Base-by-base conservation (phyloP, 495 filamentous ascomycete species). In the Alectoria sarmentosa region DNA sequence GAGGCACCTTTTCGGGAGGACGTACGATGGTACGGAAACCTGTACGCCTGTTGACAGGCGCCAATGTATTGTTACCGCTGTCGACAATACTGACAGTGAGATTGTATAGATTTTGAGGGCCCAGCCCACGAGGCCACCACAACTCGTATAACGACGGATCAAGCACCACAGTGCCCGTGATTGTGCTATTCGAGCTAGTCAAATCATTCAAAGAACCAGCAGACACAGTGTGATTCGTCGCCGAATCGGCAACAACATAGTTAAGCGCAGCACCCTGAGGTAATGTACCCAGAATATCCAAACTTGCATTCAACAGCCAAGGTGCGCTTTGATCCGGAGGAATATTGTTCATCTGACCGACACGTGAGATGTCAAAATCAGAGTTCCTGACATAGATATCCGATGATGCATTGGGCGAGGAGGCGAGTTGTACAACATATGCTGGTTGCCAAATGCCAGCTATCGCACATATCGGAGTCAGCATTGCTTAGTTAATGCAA, bases 301-400 rank as follows among this genome's bases (percentile, higher is more conserved):
- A 71, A 65, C 87, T 89, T 0, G 85, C 86, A 70, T 89, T 89
- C 11, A 89, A 75, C 23, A 89, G 78, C 87, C 87, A 90, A 5
- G 84, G 81, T 49, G 82, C 75, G 54, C 65, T 77, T 69, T 88
- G 85, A 65, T 86, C 82, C 0, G 86, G 84, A 17, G 79, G 78
- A 7, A 88, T 66, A 56, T 84, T 79, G 60, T 84, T 84, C 64
- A 87, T 74, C 66, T 88, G 85, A 0, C 83, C 85, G 41, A 80
- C 72, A 21, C 84, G 81, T 63, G 83, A 85, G 21, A 88, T 80
- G 61, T 88, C 86, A 17, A 88, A 65, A 41, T 84, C 71, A 6
- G 83, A 80, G 69, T 88, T 89, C 19, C 82, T 72, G 44, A 86
- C 72, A 67, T 86, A 78, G 13, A 85, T 64, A 38, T 72, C 63